Evolutionary conservation across 2,329 filamentous ascomycete genomes (phyloP).

Genomic region (Fulvia fulva): DNA sequence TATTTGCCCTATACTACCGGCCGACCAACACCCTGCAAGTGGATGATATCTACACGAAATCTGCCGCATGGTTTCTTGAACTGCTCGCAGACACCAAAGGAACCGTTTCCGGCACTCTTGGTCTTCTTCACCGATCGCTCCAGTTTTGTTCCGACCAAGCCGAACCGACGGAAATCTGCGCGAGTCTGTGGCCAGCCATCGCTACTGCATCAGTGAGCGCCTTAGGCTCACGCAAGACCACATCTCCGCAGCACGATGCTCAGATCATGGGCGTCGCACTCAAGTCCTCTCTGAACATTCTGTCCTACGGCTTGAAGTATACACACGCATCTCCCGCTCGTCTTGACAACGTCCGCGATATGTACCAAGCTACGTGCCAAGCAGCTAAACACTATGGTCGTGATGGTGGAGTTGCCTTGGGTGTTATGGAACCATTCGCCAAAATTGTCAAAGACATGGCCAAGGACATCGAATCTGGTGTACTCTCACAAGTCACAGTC

Average conservation of each 20-base stretch:
- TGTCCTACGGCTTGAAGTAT: slow-evolving; percentile 57
- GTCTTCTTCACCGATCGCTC: slow-evolving; percentile 16
- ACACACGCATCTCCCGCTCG: slow-evolving; percentile 1
- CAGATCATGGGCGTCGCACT: slow-evolving; percentile 41
- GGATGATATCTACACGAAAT: slow-evolving; percentile 8
- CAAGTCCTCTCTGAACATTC: slow-evolving; percentile 63
- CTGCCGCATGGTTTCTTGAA: slow-evolving; percentile 17
- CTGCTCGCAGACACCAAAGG: slow-evolving; percentile 16
- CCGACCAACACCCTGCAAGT: slow-evolving; percentile 8
- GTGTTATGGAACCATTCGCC: slow-evolving; percentile 56
- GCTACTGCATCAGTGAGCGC: slow-evolving; percentile 10
- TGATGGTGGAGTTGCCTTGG: slow-evolving; percentile 61
- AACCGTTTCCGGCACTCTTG: slow-evolving; percentile 14
- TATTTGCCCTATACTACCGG: slow-evolving; percentile 24
- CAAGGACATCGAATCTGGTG: slow-evolving; percentile 7
- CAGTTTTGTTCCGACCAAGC: slow-evolving; percentile 2
- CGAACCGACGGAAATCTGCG: background rate
- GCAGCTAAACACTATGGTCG: slow-evolving; percentile 62
- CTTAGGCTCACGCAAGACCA: slow-evolving; percentile 4
- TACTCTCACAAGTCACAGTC: slow-evolving; percentile 14
- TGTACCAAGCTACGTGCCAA: slow-evolving; percentile 35
- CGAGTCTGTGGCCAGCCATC: slow-evolving; percentile 16
- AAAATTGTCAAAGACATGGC: slow-evolving; percentile 16
- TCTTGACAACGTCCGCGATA: slow-evolving; percentile 25
- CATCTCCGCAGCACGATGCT: slow-evolving; percentile 11